Evolutionary conservation across 2,329 filamentous ascomycete species (phyloP), one percentile per base, ranked within the genome.

Genomic region (Tolypocladium paradoxum): DNA sequence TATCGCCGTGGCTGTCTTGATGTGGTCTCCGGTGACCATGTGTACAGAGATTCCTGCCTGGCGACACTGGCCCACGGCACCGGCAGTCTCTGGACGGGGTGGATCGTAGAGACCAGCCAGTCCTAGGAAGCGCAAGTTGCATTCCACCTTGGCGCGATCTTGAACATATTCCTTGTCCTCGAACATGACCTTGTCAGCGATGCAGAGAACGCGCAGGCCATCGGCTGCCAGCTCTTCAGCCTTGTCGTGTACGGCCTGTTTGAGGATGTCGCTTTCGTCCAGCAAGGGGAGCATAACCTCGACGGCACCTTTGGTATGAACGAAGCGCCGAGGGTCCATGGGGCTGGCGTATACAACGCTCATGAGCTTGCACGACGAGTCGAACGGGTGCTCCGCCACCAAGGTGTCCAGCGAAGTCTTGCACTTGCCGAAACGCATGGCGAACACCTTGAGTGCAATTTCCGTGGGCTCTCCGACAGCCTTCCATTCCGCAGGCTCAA

Each of bases 341-440:
- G 64, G 65, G 45, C 61, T 65, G 8, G 66, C 65, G 45, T 85
- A 87, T 31, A 88, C 77, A 49, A 88, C 84, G 37, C 83, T 85
- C 85, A 89, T 89, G 54, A 84, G 78, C 71, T 89, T 89, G 67
- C 85, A 79, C 37, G 81, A 80, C 0, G 84, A 88, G 64, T 89
- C 85, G 61, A 89, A 89, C 2, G 85, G 84, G 52, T 84, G 84
- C 61, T 89, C 86, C 1, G 81, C 77, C 11, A 86, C 61, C 46
- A 84, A 69, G 38, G 69, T 66, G 53, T 76, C 73, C 27, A 64
- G 60, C n/a, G 68, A 67, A 24, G 66, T 64, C 62, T 76, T 77
- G 50, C 71, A 74, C 55, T 76, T 75, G 33, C 76, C 75, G 59
- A 88, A 88, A 20, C 85, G 81, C 70, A 84, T 82, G 48, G 85